Evolutionary conservation across 192 early-diverging fungal genomes (phyloP), one percentile per base, ranked within the genome.

Genomic region (Lobosporangium transversale): DNA sequence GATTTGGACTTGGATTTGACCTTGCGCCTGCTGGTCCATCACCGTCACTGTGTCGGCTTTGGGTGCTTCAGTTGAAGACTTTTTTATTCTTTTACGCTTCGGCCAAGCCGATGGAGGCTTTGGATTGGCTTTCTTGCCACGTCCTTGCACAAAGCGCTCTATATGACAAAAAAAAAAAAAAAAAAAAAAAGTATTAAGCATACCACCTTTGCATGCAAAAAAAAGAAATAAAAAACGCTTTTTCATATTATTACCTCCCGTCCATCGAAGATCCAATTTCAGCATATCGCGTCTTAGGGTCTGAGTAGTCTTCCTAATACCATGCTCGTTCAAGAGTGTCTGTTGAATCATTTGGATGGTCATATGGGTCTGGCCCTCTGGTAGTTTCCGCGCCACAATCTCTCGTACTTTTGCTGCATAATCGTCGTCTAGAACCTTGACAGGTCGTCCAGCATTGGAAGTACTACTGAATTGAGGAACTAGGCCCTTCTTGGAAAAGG

Each of bases 381-480:
- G 37, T 14, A 40, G 37, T 14, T 40, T 40, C 8, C 37, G 37
- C 37, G 37, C 37, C 37, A 40, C 37, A 40, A 40, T 40, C 14
- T 40, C 37, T 40, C 37, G 7, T 7, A 40, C 37, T 40, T 40
- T 40, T 7, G 37, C 37, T 10, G 37, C 37, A 40, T 40, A 40
- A 14, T 40, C 37, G 14, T 40, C 37, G 14, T 40, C 37, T 10
- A 40, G 37, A 10, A 40, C 37, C 37, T 40, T 40, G 37, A 40
- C 37, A 40, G 37, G 37, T 14, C 37, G 7, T 40, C 2, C 66
- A 58, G 0, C 56, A 58, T 21, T 44, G 17, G 66, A 44, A n/a
- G 40, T 48, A 2, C 1, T 68, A 9, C 44, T 53, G 11, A 15
- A 32, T 40, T 14, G 7, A 14, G 14, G 7, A 14, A 40, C 7